These are phyloP conservation scores for Leccinum ochraceum DNA, from an alignment of 768 basidiomycete genomes.

Conservation along the genomic window DNA sequence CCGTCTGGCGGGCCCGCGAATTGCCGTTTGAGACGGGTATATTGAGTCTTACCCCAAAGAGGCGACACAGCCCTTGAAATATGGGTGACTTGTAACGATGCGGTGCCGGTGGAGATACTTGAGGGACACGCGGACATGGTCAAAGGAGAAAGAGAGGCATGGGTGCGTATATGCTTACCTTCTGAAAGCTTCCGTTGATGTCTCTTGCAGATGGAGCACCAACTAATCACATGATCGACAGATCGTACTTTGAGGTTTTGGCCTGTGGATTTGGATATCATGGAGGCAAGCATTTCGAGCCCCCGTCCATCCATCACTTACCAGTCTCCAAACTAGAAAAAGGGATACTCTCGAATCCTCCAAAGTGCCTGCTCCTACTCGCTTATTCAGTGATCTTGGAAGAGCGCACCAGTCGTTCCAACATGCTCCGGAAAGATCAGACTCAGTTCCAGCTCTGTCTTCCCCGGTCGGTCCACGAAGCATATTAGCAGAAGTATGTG, in stretches of 20 bases:
- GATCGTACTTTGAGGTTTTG: slow-evolving; percentile 93
- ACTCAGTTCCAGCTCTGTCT: slow-evolving; percentile 50
- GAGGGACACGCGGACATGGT: slow-evolving; percentile 92
- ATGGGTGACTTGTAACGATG: slow-evolving; percentile 49
- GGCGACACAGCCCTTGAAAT: slow-evolving; percentile 84
- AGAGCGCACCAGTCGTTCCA: slow-evolving; percentile 50
- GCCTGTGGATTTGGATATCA: slow-evolving; percentile 73
- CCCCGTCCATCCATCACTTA: slow-evolving; percentile 10
- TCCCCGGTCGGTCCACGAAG: slow-evolving; percentile 66
- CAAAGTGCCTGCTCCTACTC: slow-evolving; percentile 22
- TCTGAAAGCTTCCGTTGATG: not conserved
- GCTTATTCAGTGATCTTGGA: slow-evolving; percentile 20
- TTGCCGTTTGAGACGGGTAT: slow-evolving; percentile 91
- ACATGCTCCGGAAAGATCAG: slow-evolving; percentile 46
- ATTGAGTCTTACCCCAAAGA: slow-evolving; percentile 83
- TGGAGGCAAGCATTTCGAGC: slow-evolving; percentile 50
- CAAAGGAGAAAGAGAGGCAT: slow-evolving; percentile 79
- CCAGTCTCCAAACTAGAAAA: slow-evolving; percentile 40
- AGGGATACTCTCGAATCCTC: slow-evolving; percentile 42
- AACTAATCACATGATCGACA: slow-evolving; percentile 80
- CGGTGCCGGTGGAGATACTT: slow-evolving; percentile 65
- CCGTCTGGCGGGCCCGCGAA: slow-evolving; percentile 92
- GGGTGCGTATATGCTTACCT: slow-evolving; percentile 38
- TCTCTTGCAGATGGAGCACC: slow-evolving; percentile 47
- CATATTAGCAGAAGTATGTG: slow-evolving; percentile 72